Percentiles rank a stretch among this genome's conserved stretches.
These are phyloP conservation scores for Elsinoe fawcettii DNA, from an alignment of 2,329 filamentous ascomycete species.

Conservation along the genomic window DNA sequence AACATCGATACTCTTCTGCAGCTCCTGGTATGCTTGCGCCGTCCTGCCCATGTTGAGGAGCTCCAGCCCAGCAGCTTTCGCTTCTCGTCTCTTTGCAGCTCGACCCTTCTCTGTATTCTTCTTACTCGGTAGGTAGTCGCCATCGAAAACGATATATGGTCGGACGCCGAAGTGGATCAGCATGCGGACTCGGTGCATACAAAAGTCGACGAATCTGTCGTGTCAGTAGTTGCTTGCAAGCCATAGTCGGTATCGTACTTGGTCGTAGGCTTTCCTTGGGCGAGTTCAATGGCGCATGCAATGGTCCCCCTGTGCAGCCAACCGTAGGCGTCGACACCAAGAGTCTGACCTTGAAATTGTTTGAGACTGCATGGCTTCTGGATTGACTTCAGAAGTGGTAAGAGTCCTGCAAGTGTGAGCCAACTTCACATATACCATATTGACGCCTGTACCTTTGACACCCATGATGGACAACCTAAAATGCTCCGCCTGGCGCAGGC, in stretches of 20 bases:
- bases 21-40: constrained; percentile 70
- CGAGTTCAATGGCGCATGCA: constrained; percentile 83
- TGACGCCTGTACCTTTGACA: constrained; percentile 28
- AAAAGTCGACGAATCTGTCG: constrained; percentile 76
- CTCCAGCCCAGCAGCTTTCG: constrained; percentile 66
- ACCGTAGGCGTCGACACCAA: constrained; percentile 95
- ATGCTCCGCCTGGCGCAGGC: neutral
- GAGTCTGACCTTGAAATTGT: constrained; percentile 76
- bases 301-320: constrained; percentile 95
- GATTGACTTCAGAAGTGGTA: constrained; percentile 91
- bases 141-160: constrained; percentile 95
- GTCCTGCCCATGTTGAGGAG: constrained; percentile 73
- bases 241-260: constrained; percentile 51
- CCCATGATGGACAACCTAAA: constrained; percentile 25
- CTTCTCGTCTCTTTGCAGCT: constrained; percentile 66
- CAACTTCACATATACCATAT: neutral
- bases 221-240: constrained; percentile 17
- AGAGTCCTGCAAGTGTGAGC: constrained; percentile 54
- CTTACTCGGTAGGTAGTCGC: constrained; percentile 91
- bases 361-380: constrained; percentile 82
- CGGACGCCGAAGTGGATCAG: constrained; percentile 84
- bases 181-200: constrained; percentile 87
- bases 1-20: constrained; percentile 92
- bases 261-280: constrained; percentile 75
- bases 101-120: constrained; percentile 74